Evolutionary conservation across 202 grass and related monocot genomes (phyloP), one percentile per base, ranked within the genome.

Genomic region (Zoysia matrella): DNA sequence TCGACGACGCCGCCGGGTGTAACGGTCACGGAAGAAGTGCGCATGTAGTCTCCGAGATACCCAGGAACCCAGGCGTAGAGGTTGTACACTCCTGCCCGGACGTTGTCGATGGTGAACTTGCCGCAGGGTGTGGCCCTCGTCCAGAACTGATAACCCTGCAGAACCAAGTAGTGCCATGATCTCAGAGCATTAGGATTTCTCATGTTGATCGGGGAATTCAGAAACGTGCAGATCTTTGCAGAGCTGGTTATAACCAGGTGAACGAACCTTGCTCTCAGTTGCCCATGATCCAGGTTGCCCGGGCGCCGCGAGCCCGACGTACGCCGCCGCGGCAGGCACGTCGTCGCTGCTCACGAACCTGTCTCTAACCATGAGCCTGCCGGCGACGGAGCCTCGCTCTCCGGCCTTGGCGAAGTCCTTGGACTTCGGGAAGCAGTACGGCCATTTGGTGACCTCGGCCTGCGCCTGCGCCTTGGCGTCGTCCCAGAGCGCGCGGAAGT

Each of bases 11-110:
- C 4, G 18, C 82, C 82, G 48, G 86, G 42, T 14, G 51, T 74
- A 1, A 92, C 54, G 0, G 60, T 81, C 8, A 92, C 64, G 4
- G 13, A 18, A 11, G 73, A 66, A 60, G 65, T 48, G 36, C 78
- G 55, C 74, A 87, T 84, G 81, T 89, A 93, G 50, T 97, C 94
- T 11, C 86, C 91, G 7, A 91, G 71, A 50, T 93, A 55, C 0
- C 94, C 86, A 0, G 88, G 94, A 4, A 87, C 91, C 90, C 89
- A 93, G 3, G 91, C 88, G 53, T 97, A 89, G 13, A 97, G 84
- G 14, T 74, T 79, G 84, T 97, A 97, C 58, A 66, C 60, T 41
- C 89, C 89, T 11, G 64, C 60, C 49, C 73, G 65, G 3, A 94
- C 69, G 10, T 85, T 87, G 46, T 41, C 11, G 1, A 94, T 83